Conservation (phyloP, 2,329 filamentous ascomycete species). For the Diaporthe sp. region DNA sequence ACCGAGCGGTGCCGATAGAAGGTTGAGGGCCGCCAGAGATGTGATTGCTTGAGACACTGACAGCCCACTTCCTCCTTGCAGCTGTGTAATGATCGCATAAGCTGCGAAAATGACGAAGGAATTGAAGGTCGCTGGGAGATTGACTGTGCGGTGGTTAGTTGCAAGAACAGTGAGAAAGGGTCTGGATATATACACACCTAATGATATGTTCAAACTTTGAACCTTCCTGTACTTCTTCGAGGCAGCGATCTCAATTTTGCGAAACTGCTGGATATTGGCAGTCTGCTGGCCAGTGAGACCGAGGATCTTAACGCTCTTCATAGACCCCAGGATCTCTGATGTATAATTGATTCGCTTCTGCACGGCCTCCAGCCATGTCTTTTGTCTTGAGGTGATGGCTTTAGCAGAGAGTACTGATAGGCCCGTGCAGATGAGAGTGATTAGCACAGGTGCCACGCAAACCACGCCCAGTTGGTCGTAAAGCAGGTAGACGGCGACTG, state of each 20-base stretch:
- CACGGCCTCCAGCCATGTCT: conserved; percentile 63
- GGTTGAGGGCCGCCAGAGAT: conserved; percentile 42
- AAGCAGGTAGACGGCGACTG: conserved; percentile 47
- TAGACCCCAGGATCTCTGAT: conserved; percentile 60
- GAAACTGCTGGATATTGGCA: conserved; percentile 42
- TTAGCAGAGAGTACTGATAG: conserved; percentile 46
- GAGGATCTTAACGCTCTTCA: conserved; percentile 65
- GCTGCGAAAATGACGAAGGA: conserved; percentile 36
- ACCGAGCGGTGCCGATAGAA: conserved; percentile 44
- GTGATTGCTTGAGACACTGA: conserved; percentile 40
- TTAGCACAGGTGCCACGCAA: conserved; percentile 58
- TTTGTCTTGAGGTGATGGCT: conserved; percentile 52
- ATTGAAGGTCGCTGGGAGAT: conserved; percentile 28
- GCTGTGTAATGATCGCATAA: conserved; percentile 36
- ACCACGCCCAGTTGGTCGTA: conserved; percentile 56
- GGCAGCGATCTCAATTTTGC: conserved; percentile 43
- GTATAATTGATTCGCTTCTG: conserved; percentile 63
- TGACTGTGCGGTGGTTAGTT: not conserved
- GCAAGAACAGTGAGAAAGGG: no score
- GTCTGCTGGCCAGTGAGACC: conserved; percentile 58
- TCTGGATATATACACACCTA: conserved; percentile 35
- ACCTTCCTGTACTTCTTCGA: conserved; percentile 45
- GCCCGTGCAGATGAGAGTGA: conserved; percentile 50
- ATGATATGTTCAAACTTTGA: conserved; percentile 32
- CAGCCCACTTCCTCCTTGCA: conserved; percentile 34